These are phyloP conservation scores for Chlamydomonas schloesseri DNA, from an alignment of 139 green algal genomes.

Conservation along the genomic window DNA sequence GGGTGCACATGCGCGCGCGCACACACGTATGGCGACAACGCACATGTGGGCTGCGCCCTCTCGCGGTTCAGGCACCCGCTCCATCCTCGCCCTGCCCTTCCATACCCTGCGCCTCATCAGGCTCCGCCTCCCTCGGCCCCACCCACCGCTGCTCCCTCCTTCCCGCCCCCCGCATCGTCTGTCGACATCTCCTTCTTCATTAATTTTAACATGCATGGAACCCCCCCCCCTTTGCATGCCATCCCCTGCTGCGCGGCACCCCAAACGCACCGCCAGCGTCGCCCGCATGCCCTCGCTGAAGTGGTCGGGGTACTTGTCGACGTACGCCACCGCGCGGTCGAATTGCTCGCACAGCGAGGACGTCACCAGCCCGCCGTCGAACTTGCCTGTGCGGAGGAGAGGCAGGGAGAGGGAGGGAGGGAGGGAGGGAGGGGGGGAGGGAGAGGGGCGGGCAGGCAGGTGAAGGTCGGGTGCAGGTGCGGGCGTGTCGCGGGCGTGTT, in stretches of 20 bases:
- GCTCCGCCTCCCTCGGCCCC: too few relatives aligned
- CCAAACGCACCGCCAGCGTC: not conserved
- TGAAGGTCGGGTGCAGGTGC: not conserved
- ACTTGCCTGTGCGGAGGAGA: conserved; percentile 5
- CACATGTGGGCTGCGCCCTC: too few relatives aligned
- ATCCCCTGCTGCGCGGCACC: not conserved
- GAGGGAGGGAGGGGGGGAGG: not conserved
- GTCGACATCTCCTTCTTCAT: too few relatives aligned
- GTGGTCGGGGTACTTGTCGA: conserved; percentile 39
- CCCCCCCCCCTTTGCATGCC: not conserved
- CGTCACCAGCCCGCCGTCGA: conserved; percentile 36
- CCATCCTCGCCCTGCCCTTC: too few relatives aligned
- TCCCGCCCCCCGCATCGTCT: too few relatives aligned
- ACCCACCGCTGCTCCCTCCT: too few relatives aligned
- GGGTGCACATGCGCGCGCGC: too few relatives aligned
- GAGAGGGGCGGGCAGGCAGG: too few relatives aligned
- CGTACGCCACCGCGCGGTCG: conserved; percentile 19
- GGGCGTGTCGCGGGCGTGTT: not conserved
- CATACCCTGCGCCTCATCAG: too few relatives aligned
- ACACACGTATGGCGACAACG: too few relatives aligned
- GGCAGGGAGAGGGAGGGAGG: not conserved
- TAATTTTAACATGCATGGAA: too few relatives aligned
- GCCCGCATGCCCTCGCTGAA: conserved; percentile 11
- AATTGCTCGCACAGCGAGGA: conserved; percentile 33
- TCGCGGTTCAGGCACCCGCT: too few relatives aligned